These are phyloP conservation scores for Epicoccum sorghinum DNA, from an alignment of 2,329 filamentous ascomycete genomes.

Conservation along the genomic window DNA sequence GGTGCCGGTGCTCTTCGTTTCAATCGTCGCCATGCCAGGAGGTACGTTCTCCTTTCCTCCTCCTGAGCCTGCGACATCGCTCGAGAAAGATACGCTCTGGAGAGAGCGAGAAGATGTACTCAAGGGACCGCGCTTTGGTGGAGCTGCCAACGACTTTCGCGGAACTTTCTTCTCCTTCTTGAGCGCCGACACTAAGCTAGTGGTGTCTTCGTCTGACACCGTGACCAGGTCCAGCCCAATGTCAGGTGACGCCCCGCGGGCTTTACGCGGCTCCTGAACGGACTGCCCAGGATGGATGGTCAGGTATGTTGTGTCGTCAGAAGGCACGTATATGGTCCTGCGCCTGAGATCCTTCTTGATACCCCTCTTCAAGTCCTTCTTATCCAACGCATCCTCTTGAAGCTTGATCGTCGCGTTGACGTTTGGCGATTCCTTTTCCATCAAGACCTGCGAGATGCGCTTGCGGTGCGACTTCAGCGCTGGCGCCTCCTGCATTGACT, in stretches of 20 bases:
- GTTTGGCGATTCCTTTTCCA: constrained; percentile 32
- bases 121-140: constrained; percentile 59
- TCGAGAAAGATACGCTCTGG: constrained; percentile 50
- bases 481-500: constrained; percentile 29
- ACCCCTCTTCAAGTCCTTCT: constrained; percentile 39
- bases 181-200: constrained; percentile 35
- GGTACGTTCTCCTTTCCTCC: constrained; percentile 69
- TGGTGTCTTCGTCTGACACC: constrained; percentile 47
- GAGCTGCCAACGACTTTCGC: constrained; percentile 52
- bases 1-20: constrained; percentile 32
- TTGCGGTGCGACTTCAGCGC: constrained; percentile 37
- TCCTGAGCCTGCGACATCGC: constrained; percentile 59
- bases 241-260: constrained; percentile 43
- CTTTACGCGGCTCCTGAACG: constrained; percentile 31
- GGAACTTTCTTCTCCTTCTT: constrained; percentile 43
- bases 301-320: constrained; percentile 58
- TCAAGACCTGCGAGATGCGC: constrained; percentile 45
- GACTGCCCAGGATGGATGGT: constrained; percentile 58
- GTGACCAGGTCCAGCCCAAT: constrained; percentile 48
- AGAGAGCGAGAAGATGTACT: constrained; percentile 47
- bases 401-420: constrained; percentile 39
- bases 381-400: constrained; percentile 38
- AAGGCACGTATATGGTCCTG: constrained; percentile 58
- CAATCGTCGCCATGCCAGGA: constrained; percentile 51
- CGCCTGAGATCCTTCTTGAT: constrained; percentile 52